A percentile compares a stretch with the other conserved stretches of the same genome.
phyloP scores from a whole-genome alignment of 495 filamentous ascomycete species.

The Chaetomium cochliodes region DNA sequence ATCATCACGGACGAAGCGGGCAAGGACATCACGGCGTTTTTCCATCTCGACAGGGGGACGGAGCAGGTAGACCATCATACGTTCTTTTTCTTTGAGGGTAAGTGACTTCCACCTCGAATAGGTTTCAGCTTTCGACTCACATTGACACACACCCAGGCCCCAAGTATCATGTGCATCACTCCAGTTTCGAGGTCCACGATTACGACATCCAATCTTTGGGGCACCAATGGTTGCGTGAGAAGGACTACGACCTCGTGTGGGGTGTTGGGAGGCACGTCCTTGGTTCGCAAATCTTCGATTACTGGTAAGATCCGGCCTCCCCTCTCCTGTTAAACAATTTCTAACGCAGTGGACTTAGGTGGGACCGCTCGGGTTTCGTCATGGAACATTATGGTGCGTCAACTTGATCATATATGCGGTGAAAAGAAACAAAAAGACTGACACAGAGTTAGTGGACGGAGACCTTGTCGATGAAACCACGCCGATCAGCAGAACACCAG shows the following conservation, averaged over 20 bases:
- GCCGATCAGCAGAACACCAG: not conserved
- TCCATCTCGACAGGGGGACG: constrained; percentile 59
- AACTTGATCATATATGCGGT: not conserved
- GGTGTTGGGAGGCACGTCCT: constrained; percentile 65
- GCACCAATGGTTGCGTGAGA: constrained; percentile 61
- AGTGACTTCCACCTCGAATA: not conserved
- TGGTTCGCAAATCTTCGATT: constrained; percentile 62
- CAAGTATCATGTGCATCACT: constrained; percentile 62
- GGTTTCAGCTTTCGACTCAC: not conserved
- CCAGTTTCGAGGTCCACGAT: constrained; percentile 68
- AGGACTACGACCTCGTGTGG: constrained; percentile 64
- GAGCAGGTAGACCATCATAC: constrained; percentile 62
- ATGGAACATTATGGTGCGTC: constrained; percentile 8
- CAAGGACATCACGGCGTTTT: constrained; percentile 53
- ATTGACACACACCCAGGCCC: constrained; percentile 30
- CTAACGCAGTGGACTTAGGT: not conserved
- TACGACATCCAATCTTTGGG: constrained; percentile 68
- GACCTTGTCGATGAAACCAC: constrained; percentile 7
- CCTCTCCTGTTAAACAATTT: not conserved
- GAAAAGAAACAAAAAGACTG: not conserved
- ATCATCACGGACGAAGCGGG: constrained; percentile 42
- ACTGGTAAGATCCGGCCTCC: constrained; percentile 44
- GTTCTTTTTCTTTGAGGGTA: constrained; percentile 57
- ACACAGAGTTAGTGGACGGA: not conserved
- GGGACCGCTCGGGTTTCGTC: constrained; percentile 5